These are phyloP conservation scores for Cordyceps cicadae DNA, from an alignment of 2,329 filamentous ascomycete genomes.

Conservation along the genomic window DNA sequence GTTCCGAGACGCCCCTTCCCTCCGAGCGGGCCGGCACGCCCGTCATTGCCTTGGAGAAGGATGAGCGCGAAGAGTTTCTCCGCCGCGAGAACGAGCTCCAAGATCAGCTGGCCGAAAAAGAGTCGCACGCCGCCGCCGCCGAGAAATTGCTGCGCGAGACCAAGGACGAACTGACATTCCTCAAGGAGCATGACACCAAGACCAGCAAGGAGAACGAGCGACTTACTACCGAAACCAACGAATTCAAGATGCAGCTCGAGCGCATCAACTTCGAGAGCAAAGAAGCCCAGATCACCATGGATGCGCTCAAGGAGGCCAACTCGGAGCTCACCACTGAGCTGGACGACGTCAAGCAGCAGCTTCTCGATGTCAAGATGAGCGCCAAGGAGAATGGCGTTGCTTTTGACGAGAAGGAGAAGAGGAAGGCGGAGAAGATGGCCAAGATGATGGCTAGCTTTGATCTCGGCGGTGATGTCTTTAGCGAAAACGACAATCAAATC, in stretches of 20 bases:
- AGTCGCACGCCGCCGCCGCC: conserved; percentile 67
- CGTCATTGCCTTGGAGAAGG: conserved; percentile 82
- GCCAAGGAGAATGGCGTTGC: conserved; percentile 87
- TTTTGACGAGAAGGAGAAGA: conserved; percentile 94
- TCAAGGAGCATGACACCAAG: conserved; percentile 80
- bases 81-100: conserved; percentile 94
- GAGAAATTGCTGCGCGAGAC: conserved; percentile 76
- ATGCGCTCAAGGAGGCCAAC: conserved; percentile 93
- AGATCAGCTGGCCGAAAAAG: conserved; percentile 90
- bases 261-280: conserved; percentile 88
- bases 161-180: conserved; percentile 74
- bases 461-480: conserved; percentile 84
- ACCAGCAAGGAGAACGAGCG: conserved; percentile 86
- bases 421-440: conserved; percentile 98
- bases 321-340: conserved; percentile 83
- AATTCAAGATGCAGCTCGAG: conserved; percentile 94
- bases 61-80: conserved; percentile 93
- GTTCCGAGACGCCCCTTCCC: conserved; percentile 54
- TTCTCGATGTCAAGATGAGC: conserved; percentile 92
- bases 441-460: conserved; percentile 99
- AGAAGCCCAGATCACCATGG: conserved; percentile 95
- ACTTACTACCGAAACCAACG: conserved; percentile 77
- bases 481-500: conserved; percentile 81
- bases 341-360: conserved; percentile 91
- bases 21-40: conserved; percentile 83